Evolutionary conservation across 208 protist species (phyloP), one percentile per base, ranked within the genome.

Genomic region (Trypanosomatidae sp.): DNA sequence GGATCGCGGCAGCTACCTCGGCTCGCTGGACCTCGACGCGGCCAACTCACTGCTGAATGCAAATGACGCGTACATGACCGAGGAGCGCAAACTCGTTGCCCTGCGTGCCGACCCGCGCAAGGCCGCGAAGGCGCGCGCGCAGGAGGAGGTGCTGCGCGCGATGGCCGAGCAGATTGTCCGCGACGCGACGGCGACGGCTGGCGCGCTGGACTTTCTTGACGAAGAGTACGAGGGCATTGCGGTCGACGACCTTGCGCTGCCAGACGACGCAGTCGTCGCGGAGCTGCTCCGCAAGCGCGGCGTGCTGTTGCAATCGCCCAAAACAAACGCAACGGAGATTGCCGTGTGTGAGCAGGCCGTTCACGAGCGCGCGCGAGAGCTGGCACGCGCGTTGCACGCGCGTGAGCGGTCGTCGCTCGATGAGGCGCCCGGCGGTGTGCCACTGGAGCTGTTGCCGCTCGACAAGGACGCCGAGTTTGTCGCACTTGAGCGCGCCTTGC

Each of bases 61-160:
- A 0, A 46, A 77, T 35, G 50, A 59, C 4, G 50, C 48, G 22
- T 88, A 72, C 58, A 75, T 78, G 55, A 27, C 4, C 1, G 32
- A 33, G 19, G 72, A 88, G 53, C 26, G 23, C 23, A 28, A 50
- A 46, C 63, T 61, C 21, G 66, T 69, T 47, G 16, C 50, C 8
- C 48, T 88, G n/a, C 74, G 71, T 41, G 32, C 63, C 20, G 71
- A 88, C 40, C 72, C 65, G 10, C 56, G 73, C 8, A 88, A 82
- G 50, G 47, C 37, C 4, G 55, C 56, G 49, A 73, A 77, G 43
- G 49, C 83, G 4, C 25, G 20, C 4, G n/a, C 30, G 11, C 47
- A 68, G 23, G 71, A 88, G 48, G 56, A 54, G 6, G 24, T 56
- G 24, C 48, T 83, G 33, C 58, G 63, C 20, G n/a, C 20, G 53